A percentile compares a stretch with the other conserved stretches of the same genome.
Conservation (phyloP, 2,329 filamentous ascomycete genomes). For the Didymella pomorum region DNA sequence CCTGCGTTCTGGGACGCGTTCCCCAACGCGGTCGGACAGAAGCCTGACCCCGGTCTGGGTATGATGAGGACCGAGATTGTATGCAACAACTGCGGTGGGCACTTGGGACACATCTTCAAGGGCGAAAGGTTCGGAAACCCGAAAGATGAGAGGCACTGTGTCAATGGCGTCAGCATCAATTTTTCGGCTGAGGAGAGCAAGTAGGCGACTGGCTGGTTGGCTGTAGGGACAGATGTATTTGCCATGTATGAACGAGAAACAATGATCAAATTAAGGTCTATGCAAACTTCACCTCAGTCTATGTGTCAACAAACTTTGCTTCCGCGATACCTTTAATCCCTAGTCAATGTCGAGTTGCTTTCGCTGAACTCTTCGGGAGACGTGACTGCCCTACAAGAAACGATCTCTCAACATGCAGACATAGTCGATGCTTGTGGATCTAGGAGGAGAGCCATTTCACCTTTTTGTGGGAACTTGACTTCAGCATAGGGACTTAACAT, state of each 20-base stretch:
- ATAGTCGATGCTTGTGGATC: too few relatives aligned
- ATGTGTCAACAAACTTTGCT: too few relatives aligned
- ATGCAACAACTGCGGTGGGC: constrained; percentile 92
- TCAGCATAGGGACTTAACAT: too few relatives aligned
- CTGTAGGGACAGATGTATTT: background rate
- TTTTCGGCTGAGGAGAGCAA: constrained; percentile 73
- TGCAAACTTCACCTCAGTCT: too few relatives aligned
- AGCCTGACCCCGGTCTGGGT: constrained; percentile 78
- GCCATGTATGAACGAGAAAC: background rate
- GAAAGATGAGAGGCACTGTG: constrained; percentile 95
- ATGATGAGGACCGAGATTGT: constrained; percentile 93
- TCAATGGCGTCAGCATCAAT: constrained; percentile 90
- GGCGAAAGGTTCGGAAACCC: constrained; percentile 84
- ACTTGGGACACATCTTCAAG: constrained; percentile 91
- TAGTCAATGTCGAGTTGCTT: background rate
- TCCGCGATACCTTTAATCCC: too few relatives aligned
- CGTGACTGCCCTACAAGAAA: too few relatives aligned
- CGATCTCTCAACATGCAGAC: too few relatives aligned
- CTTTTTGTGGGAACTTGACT: too few relatives aligned
- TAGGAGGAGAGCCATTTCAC: too few relatives aligned
- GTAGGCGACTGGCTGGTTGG: background rate
- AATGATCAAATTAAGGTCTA: too few relatives aligned
- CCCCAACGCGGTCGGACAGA: constrained; percentile 85
- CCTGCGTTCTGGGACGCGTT: constrained; percentile 97
- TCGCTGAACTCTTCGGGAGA: background rate